Evolutionary conservation across 2,329 filamentous ascomycete species (phyloP).

Genomic region (Hypomyces perniciosus): DNA sequence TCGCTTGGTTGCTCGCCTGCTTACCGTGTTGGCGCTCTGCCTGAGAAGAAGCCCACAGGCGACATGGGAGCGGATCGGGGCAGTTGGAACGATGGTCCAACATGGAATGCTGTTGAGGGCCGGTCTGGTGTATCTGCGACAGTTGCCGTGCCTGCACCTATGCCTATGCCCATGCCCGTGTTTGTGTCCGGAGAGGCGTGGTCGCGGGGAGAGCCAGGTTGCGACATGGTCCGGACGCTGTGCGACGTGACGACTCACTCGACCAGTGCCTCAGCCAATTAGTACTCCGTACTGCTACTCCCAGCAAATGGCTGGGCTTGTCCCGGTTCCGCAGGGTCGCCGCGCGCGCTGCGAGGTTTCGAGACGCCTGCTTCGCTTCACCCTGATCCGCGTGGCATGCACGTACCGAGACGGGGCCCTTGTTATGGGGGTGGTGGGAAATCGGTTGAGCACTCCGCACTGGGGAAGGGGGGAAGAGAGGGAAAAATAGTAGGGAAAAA

Average conservation of each 20-base stretch:
- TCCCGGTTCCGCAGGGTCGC: conserved; percentile 3
- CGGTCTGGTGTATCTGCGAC: neutral
- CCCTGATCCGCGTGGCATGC: conserved; percentile 45
- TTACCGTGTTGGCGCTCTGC: conserved; percentile 8
- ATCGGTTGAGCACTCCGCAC: too few species aligned
- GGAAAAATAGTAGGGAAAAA: too few species aligned
- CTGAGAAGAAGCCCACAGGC: conserved; percentile 5
- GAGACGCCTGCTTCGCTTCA: conserved; percentile 30
- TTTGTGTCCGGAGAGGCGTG: conserved; percentile 27
- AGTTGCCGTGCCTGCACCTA: neutral
- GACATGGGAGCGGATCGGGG: conserved; percentile 11
- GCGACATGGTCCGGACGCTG: conserved; percentile 45
- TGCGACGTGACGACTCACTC: conserved; percentile 21
- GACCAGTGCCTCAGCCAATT: neutral
- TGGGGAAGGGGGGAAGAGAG: too few species aligned
- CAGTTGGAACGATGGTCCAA: conserved; percentile 1
- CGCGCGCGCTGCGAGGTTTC: conserved; percentile 24
- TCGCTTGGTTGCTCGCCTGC: conserved; percentile 7
- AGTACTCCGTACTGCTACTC: conserved; percentile 15
- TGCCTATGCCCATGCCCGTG: neutral
- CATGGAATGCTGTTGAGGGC: neutral
- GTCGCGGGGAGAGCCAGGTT: conserved; percentile 43
- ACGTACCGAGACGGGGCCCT: conserved; percentile 5
- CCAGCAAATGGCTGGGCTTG: conserved; percentile 11
- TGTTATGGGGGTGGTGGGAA: too few species aligned